Evolutionary conservation across 1,284 basidiomycete species (phyloP), one percentile per base, ranked within the genome.

Genomic region (Kwoniella shivajii): DNA sequence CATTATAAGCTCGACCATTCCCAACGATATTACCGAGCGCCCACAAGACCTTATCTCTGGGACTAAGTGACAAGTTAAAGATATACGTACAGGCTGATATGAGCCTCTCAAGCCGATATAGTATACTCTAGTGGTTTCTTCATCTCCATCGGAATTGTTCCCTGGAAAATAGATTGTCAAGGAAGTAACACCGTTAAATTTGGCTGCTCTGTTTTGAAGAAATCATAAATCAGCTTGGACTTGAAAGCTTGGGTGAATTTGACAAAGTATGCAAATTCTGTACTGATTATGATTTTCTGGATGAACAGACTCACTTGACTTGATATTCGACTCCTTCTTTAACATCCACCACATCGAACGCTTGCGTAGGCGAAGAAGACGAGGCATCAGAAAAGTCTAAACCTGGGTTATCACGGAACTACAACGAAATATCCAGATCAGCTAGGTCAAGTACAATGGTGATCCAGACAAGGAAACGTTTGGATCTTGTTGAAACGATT

Each of bases 381-480:
- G 69, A 67, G 1, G 68, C 70, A 33, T 75, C 72, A n/a, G 69
- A 67, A 48, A 78, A 78, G 59, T 78, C 77, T 47, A 78, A 61
- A 16, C 71, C 74, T 14, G 72, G 67, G 2, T 64, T 51, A 50
- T 78, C 77, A 34, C 61, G 57, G 47, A 73, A 75, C 74, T 76
- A 50, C 0, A 14, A n/a, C 9, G 11, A 22, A 41, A 6, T 4
- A 14, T 26, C n/a, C 14, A 29, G 24, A 29, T 49, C 31, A 56
- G 42, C 10, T 33, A 44, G 11, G 50, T 22, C 27, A 22, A 20
- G 31, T 43, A 14, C 11, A 13, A 34, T 24, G 9, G 18, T 41
- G 10, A 34, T 34, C 7, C 16, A 34, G 33, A n/a, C n/a, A n/a
- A n/a, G n/a, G n/a, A n/a, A 36, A 36, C n/a, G 34, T 10, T n/a